Evolutionary conservation across 2,329 filamentous ascomycete species (phyloP).

Genomic region (Colletotrichum siamense): DNA sequence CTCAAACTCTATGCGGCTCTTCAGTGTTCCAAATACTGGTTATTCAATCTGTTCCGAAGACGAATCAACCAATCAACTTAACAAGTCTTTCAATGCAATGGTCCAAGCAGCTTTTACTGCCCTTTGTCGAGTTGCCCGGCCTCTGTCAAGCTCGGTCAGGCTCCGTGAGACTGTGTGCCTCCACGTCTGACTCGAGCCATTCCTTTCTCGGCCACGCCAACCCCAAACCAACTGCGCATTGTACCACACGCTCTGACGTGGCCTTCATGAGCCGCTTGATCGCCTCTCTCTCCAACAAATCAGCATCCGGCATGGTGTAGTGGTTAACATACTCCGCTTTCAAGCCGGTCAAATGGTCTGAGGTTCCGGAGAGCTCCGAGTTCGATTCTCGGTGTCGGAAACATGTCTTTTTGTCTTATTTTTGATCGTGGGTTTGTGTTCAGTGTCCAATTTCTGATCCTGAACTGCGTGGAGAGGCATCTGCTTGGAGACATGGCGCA

Average conservation of each 20-base stretch:
- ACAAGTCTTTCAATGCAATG: not conserved
- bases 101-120: not conserved
- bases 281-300: not conserved
- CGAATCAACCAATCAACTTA: not conserved
- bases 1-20: not conserved
- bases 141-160: not conserved
- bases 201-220: not conserved
- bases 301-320: slow-evolving; percentile 8
- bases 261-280: not conserved
- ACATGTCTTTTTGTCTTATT: not conserved
- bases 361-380: slow-evolving; percentile 8
- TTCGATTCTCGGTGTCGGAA: slow-evolving; percentile 11
- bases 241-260: not conserved
- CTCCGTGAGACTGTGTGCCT: not conserved
- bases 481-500: not conserved
- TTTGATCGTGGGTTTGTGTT: not conserved
- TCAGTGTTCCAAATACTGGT: not conserved
- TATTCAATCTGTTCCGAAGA: not conserved
- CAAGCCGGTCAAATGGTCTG: not conserved
- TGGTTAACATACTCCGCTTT: slow-evolving; percentile 18
- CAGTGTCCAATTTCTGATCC: not conserved
- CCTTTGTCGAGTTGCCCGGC: not conserved
- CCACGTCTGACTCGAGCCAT: not conserved
- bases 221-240: not conserved
- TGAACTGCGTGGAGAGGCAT: not conserved